A percentile compares a stretch with the other conserved stretches of the same genome.
These are phyloP conservation scores for Termitomyces sp. DNA, from an alignment of 768 basidiomycete genomes.

Conservation along the genomic window DNA sequence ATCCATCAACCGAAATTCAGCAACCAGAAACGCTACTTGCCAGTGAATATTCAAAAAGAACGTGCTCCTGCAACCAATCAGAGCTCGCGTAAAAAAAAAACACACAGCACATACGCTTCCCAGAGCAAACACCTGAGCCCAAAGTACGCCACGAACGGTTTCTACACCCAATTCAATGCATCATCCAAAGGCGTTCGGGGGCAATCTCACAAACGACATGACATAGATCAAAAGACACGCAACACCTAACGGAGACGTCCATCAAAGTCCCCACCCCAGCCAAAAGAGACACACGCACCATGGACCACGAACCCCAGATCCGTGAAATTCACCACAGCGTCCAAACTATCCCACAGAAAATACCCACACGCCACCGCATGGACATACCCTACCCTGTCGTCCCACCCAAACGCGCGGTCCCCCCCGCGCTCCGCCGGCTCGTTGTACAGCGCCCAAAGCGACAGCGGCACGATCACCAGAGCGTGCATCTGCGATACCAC, in stretches of 20 bases:
- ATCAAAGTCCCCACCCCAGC: background rate
- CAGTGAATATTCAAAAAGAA: slow-evolving; percentile 88
- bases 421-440: slow-evolving; percentile 36
- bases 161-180: slow-evolving; percentile 31
- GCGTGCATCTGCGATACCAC: slow-evolving; percentile 73
- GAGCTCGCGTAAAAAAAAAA: background rate
- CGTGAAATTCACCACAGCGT: slow-evolving; percentile 61
- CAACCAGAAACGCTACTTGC: too few species aligned
- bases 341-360: slow-evolving; percentile 82
- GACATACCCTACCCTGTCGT: slow-evolving; percentile 48
- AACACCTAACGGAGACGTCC: too few species aligned
- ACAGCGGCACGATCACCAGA: slow-evolving; percentile 58
- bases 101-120: slow-evolving; percentile 53
- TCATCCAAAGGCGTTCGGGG: too few species aligned
- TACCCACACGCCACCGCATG: slow-evolving; percentile 75
- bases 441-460: slow-evolving; percentile 42
- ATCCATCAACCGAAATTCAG: too few species aligned
- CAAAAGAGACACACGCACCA: slow-evolving; percentile 32
- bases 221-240: slow-evolving; percentile 62
- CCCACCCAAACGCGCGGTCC: slow-evolving; percentile 79
- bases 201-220: slow-evolving; percentile 69
- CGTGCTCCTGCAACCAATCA: slow-evolving; percentile 49
- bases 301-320: slow-evolving; percentile 77
- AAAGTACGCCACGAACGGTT: slow-evolving; percentile 77
- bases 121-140: slow-evolving; percentile 74